Percentiles rank a stretch among this genome's conserved stretches.
phyloP scores from a whole-genome alignment of 1,284 basidiomycete species.

The Ceratobasidium sp. region DNA sequence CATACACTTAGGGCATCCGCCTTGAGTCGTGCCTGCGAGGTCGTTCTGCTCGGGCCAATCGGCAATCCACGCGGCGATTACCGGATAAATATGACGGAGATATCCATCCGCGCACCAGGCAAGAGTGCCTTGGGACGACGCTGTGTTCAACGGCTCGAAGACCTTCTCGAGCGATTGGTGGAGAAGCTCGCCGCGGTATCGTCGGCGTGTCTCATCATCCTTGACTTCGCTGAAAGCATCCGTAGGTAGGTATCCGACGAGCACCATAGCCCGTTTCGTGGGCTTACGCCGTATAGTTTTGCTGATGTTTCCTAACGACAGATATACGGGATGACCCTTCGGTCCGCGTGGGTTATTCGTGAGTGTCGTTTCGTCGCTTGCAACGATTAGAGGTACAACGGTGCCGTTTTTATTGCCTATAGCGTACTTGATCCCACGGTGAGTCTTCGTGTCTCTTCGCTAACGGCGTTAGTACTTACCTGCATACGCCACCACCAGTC shows the following conservation, averaged over 20 bases:
- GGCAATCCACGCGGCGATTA: conserved; percentile 4
- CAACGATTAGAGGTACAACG: conserved; percentile 10
- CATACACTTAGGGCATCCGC: conserved; percentile 3
- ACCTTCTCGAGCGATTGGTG: conserved; percentile 46
- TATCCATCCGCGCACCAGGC: conserved; percentile 26
- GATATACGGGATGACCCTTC: background rate
- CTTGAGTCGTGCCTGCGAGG: background rate
- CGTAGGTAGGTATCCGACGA: conserved; percentile 41
- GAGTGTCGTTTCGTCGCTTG: background rate
- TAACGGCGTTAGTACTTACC: background rate
- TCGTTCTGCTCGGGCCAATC: conserved; percentile 30
- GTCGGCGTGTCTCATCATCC: background rate
- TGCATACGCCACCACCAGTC: conserved; percentile 42
- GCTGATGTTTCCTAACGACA: conserved; percentile 39
- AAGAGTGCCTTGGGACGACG: background rate
- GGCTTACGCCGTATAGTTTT: conserved; percentile 31
- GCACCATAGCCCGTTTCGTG: conserved; percentile 18
- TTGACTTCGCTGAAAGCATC: background rate
- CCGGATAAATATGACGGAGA: conserved; percentile 43
- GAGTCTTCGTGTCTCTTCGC: background rate
- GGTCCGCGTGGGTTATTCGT: background rate
- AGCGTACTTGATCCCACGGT: no score
- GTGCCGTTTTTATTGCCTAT: conserved; percentile 3
- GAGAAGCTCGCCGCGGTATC: background rate
- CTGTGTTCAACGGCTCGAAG: conserved; percentile 13